Evolutionary conservation across 192 early-diverging fungal genomes (phyloP).

Genomic region (Mortierella hygrophila): DNA sequence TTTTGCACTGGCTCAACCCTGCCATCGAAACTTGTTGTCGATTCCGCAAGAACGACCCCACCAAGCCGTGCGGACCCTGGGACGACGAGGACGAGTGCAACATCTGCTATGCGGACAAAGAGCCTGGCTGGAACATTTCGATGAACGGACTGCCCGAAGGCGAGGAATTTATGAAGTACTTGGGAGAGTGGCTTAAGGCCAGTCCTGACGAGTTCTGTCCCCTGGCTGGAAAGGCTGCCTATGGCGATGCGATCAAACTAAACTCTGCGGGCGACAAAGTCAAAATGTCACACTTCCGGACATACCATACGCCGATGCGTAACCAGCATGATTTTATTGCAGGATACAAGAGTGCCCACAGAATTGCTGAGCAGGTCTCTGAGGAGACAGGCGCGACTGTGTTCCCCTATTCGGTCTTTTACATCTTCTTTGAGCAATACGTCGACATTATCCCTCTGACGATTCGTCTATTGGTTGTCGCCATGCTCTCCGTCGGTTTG

Average conservation of each 20-base stretch:
- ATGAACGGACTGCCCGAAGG: conserved; percentile 70
- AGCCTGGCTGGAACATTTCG: conserved; percentile 67
- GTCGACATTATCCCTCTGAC: conserved; percentile 65
- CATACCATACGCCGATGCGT: conserved; percentile 70
- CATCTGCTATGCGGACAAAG: conserved; percentile 58
- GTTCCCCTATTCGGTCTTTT: conserved; percentile 74
- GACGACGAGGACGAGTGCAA: conserved; percentile 65
- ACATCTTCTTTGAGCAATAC: conserved; percentile 80
- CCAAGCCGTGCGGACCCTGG: conserved; percentile 61
- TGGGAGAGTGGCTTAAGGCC: conserved; percentile 65
- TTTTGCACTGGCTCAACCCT: conserved; percentile 74
- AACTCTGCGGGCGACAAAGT: conserved; percentile 51
- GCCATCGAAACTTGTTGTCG: conserved; percentile 67
- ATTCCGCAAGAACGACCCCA: conserved; percentile 56
- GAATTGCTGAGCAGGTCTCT: conserved; percentile 66
- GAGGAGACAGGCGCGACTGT: conserved; percentile 60
- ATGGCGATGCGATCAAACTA: conserved; percentile 69
- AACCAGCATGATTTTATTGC: conserved; percentile 70
- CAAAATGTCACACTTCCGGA: conserved; percentile 71
- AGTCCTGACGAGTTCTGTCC: conserved; percentile 68
- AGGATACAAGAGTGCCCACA: conserved; percentile 67
- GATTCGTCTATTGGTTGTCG: conserved; percentile 61
- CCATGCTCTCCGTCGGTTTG: conserved; percentile 65
- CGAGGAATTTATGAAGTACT: conserved; percentile 64
- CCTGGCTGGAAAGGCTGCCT: conserved; percentile 73